Base-by-base conservation (phyloP, 2,329 filamentous ascomycete species). In the Penicillium expansum region DNA sequence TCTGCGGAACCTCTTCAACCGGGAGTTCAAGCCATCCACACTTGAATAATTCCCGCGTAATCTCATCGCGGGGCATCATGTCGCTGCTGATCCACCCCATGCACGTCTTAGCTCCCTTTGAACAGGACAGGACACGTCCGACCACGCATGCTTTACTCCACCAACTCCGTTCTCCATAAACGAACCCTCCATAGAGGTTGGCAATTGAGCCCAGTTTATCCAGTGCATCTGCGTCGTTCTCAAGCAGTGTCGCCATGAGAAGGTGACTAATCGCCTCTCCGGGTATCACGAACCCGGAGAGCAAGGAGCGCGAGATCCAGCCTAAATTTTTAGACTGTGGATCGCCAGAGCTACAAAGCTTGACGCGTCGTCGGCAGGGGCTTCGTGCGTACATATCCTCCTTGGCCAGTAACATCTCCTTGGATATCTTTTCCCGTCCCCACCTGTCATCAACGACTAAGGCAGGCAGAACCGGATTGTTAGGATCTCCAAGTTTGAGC, bases 91-190 rank as follows among this genome's bases (percentile, higher is more conserved):
- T 73, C 83, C 83, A 85, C 7, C 81, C 82, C 80, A 84, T 82
- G 56, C 79, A 82, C 50, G 82, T 80, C 35, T 71, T 70, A 6
- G 77, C 75, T 14, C 73, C 77, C 8, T 74, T 67, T 29, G 76
- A 52, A 41, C 78, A 75, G 33, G 79, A 78, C 29, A 86, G 57
- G 0, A 85, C 80, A 29, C 82, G 76, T 0, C 80, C 81, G n/a
- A 83, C 75, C 32, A 85, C 73, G 38, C 78, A 82, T 42, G 73
- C 73, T 65, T 83, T 84, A 65, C 82, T 84, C 83, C 83, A 86
- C 76, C 80, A 86, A 45, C 77, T 80, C 33, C 74, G 74, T 4
- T 71, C 74, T 8, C 71, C 63, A 57, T 82, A 83, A 27, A 81
- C 66, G 58, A 86, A 83, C 2, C 82, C 83, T 20, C 82, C 80